A percentile compares a stretch with the other conserved stretches of the same genome.
These are phyloP conservation scores for Candida michaelii DNA, from an alignment of 805 yeast species.

Conservation along the genomic window DNA sequence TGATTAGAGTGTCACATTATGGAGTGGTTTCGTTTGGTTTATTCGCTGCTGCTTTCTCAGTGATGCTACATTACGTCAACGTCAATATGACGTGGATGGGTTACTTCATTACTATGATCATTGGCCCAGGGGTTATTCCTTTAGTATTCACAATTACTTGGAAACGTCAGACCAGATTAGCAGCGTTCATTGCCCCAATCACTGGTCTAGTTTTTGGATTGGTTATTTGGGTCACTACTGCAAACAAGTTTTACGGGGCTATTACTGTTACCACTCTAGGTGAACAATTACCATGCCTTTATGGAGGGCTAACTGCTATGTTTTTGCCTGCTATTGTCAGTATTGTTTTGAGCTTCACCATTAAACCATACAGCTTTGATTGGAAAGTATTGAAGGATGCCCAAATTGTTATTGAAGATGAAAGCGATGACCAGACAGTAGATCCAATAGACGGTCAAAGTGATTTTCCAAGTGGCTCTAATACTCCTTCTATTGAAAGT, in stretches of 20 bases:
- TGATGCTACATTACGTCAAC: slow-evolving; percentile 32
- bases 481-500: not conserved
- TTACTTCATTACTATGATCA: slow-evolving; percentile 35
- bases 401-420: slow-evolving; percentile 18
- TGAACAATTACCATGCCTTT: slow-evolving; percentile 33
- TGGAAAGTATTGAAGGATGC: slow-evolving; percentile 26
- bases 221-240: slow-evolving; percentile 31
- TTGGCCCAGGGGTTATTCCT: slow-evolving; percentile 40
- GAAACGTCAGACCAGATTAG: slow-evolving; percentile 28
- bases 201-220: slow-evolving; percentile 28
- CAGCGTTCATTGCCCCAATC: slow-evolving; percentile 29
- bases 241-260: slow-evolving; percentile 26
- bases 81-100: slow-evolving; percentile 32
- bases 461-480: not conserved
- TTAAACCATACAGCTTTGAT: slow-evolving; percentile 28
- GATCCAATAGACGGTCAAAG: no score
- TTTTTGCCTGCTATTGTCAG: slow-evolving; percentile 31
- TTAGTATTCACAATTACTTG: slow-evolving; percentile 34
- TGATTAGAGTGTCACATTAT: slow-evolving; percentile 43
- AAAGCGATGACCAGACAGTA: not conserved
- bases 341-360: slow-evolving; percentile 24
- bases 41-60: slow-evolving; percentile 38
- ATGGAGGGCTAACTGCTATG: slow-evolving; percentile 33
- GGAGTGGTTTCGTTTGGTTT: slow-evolving; percentile 40
- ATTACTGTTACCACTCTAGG: slow-evolving; percentile 26